Evolutionary conservation across 129 eudicot genomes (phyloP).

Genomic region (Ambrosia artemisiifolia): DNA sequence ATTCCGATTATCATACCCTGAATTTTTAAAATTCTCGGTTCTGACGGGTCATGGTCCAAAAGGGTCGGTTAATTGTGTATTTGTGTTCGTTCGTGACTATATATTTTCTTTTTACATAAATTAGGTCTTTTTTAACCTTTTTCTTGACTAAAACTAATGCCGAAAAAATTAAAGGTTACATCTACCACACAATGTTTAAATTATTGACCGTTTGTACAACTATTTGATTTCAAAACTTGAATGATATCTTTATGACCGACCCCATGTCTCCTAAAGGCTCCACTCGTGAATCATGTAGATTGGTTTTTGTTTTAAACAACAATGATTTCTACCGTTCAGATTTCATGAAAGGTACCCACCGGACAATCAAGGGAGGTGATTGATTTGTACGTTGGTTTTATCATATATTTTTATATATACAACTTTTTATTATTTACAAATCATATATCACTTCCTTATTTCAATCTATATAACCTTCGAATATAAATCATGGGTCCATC

Average conservation of each 20-base stretch:
- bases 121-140: too few relatives aligned
- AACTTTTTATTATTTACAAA: background rate
- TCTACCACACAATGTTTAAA: background rate
- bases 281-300: conserved; percentile 15
- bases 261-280: conserved; percentile 27
- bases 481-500: too few relatives aligned
- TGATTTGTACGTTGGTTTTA: background rate
- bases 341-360: background rate
- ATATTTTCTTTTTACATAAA: too few relatives aligned
- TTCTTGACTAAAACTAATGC: too few relatives aligned
- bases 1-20: too few relatives aligned
- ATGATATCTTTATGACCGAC: conserved; percentile 18
- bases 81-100: too few relatives aligned
- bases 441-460: too few relatives aligned
- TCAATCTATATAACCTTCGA: too few relatives aligned
- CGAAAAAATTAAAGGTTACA: background rate
- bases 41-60: too few relatives aligned
- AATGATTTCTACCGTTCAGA: background rate
- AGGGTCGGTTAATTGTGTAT: too few relatives aligned
- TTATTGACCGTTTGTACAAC: background rate
- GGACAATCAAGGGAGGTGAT: background rate
- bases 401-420: background rate
- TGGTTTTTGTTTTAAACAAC: conserved; percentile 2
- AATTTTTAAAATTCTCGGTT: too few relatives aligned
- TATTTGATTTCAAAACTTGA: background rate